These are phyloP conservation scores for Mariannaea elegans DNA, from an alignment of 2,329 filamentous ascomycete species.

Conservation along the genomic window DNA sequence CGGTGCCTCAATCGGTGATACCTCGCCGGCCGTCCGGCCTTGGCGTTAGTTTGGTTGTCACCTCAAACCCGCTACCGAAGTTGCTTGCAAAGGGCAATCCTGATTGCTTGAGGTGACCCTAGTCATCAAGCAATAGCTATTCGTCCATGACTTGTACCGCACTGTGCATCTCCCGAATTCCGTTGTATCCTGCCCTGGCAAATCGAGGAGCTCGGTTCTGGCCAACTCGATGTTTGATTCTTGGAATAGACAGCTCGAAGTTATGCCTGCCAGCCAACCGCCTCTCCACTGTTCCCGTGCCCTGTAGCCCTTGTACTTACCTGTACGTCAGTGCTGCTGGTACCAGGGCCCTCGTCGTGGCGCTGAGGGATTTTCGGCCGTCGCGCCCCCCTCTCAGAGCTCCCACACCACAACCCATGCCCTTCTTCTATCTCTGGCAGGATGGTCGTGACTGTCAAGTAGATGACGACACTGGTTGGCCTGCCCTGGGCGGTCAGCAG, in stretches of 20 bases:
- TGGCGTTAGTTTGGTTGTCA: conserved; percentile 11
- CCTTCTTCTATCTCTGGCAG: conserved; percentile 36
- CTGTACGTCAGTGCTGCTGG: conserved; percentile 40
- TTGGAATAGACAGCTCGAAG: conserved; percentile 8
- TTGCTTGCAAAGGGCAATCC: conserved; percentile 18
- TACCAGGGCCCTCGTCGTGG: conserved; percentile 33
- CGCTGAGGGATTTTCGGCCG: conserved; percentile 42
- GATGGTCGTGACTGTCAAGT: conserved; percentile 25
- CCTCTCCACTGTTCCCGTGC: conserved; percentile 27
- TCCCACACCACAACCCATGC: conserved; percentile 32
- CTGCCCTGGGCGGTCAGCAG: conserved; percentile 40
- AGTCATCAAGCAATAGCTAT: conserved; percentile 9
- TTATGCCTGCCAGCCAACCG: conserved; percentile 15
- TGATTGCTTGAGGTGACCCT: conserved; percentile 16
- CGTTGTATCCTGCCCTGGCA: conserved; percentile 29
- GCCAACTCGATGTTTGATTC: neutral
- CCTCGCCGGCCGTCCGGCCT: conserved; percentile 22
- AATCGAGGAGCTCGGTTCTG: conserved; percentile 26
- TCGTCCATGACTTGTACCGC: conserved; percentile 21
- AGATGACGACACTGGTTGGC: conserved; percentile 40
- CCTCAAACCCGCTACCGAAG: conserved; percentile 13
- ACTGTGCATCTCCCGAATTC: conserved; percentile 38
- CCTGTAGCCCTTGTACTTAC: conserved; percentile 35
- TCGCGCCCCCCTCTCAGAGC: conserved; percentile 26
- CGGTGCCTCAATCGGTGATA: conserved; percentile 27